Percentiles rank a stretch among this genome's conserved stretches.
These are phyloP conservation scores for Cyclospora cayetanensis DNA, from an alignment of 169 alveolate genomes.

Conservation along the genomic window DNA sequence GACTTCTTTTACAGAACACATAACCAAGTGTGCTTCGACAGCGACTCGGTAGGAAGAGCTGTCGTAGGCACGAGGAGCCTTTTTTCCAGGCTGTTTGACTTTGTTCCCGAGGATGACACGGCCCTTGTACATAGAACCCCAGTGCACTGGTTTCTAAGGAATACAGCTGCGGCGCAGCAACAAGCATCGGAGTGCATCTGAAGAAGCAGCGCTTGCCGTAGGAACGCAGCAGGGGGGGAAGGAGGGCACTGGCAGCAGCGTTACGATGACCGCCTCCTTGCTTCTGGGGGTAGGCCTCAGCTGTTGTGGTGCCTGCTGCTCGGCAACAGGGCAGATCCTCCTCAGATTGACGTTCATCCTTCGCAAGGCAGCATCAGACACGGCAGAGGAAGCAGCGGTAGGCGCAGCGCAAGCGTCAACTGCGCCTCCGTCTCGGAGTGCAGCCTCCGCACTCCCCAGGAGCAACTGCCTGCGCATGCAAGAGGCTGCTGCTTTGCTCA, in stretches of 20 bases:
- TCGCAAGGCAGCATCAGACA: background rate
- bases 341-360: background rate
- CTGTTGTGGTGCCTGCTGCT: constrained; percentile 48
- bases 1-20: background rate
- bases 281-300: background rate
- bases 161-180: too few relatives aligned
- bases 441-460: background rate
- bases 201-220: background rate
- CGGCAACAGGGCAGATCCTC: background rate
- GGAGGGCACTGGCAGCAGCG: background rate
- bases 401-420: background rate
- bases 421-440: too few relatives aligned
- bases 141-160: too few relatives aligned
- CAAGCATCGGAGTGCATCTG: too few relatives aligned
- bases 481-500: background rate
- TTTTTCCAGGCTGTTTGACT: too few relatives aligned
- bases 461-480: background rate
- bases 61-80: too few relatives aligned
- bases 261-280: background rate
- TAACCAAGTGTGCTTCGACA: too few relatives aligned
- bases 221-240: background rate
- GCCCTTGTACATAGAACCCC: too few relatives aligned
- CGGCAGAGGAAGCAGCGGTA: background rate
- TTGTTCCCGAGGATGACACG: too few relatives aligned
- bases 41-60: too few relatives aligned